Base-by-base conservation (phyloP, 345 rosid genomes). In the Alliaria petiolata region DNA sequence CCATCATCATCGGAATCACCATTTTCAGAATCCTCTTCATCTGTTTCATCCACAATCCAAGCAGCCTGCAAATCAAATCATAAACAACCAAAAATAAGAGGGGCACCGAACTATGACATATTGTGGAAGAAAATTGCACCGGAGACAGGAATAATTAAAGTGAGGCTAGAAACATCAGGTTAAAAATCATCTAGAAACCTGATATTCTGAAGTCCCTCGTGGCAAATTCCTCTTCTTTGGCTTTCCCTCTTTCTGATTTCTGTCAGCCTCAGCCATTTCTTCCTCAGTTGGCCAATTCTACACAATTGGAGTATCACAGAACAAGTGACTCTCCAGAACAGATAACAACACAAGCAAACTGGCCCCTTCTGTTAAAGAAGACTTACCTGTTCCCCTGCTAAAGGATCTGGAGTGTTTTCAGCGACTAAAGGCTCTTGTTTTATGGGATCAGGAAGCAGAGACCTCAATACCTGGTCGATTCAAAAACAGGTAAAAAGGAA, bases 251-350 rank as follows among this genome's bases (percentile, higher is more conserved):
- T 84, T 84, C 67, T 79, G 91, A 62, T 78, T 76, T 80, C 59
- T 78, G 50, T 56, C 61, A 5, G 61, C 43, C n/a, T 91, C 95
- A 14, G 85, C 93, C 90, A 91, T 87, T 78, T 93, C 98, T 67
- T 81, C 95, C 76, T 91, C 91, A 13, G 97, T 91, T 71, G 98
- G 98, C 97, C 97, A 93, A 35, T 96, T 93, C 98, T 93, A 79
- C 67, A 62, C 71, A 78, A 42, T 65, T 70, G 49, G 61, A 79
- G 59, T 33, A 76, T 30, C 52, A 69, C 63, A 52, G 15, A 61
- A 62, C 45, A 70, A 19, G 12, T 70, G 51, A 49, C 20, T 47
- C 47, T 22, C 11, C 36, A 26, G 60, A 46, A 56, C 38, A 68
- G 33, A 63, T 69, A 51, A 55, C 46, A 69, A 44, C 43, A 68